Conservation (phyloP, 352 stramenopile genomes). For the Globisporangium camurandrum region DNA sequence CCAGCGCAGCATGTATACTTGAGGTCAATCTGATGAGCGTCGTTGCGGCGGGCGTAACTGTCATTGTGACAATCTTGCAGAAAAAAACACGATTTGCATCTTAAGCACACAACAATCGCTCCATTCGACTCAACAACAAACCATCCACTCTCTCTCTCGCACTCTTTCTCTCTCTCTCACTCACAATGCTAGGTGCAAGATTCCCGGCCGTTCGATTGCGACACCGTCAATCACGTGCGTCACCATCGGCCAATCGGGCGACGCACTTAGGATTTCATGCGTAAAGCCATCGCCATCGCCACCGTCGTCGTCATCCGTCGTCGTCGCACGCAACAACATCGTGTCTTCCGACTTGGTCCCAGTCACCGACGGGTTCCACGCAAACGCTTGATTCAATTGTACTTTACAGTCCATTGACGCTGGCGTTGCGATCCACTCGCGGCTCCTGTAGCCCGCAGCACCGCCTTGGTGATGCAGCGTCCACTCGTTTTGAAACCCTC, state of each 20-base stretch:
- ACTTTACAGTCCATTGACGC: constrained; percentile 21
- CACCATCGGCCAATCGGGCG: constrained; percentile 34
- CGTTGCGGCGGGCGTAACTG: no score
- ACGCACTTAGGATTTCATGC: constrained; percentile 49
- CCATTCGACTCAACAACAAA: no score
- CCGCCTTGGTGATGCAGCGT: constrained; percentile 63
- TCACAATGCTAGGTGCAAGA: constrained; percentile 37
- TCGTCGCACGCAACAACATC: constrained; percentile 22
- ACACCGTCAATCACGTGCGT: constrained; percentile 36
- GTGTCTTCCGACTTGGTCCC: constrained; percentile 75
- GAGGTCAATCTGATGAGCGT: no score
- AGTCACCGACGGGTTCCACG: constrained; percentile 67
- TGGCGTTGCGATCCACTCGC: constrained; percentile 65
- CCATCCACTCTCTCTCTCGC: no score
- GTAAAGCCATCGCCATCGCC: constrained; percentile 8
- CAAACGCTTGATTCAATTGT: constrained; percentile 42
- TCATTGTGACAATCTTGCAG: no score
- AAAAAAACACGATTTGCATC: no score
- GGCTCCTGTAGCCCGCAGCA: constrained; percentile 56
- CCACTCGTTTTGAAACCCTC: constrained; percentile 55
- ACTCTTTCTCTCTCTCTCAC: no score
- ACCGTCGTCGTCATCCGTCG: constrained; percentile 1
- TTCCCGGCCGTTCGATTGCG: constrained; percentile 35
- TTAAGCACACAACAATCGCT: no score
- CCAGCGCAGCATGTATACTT: no score